phyloP scores from a whole-genome alignment of 805 yeast genomes.

The Metschnikowia corniflorae region DNA sequence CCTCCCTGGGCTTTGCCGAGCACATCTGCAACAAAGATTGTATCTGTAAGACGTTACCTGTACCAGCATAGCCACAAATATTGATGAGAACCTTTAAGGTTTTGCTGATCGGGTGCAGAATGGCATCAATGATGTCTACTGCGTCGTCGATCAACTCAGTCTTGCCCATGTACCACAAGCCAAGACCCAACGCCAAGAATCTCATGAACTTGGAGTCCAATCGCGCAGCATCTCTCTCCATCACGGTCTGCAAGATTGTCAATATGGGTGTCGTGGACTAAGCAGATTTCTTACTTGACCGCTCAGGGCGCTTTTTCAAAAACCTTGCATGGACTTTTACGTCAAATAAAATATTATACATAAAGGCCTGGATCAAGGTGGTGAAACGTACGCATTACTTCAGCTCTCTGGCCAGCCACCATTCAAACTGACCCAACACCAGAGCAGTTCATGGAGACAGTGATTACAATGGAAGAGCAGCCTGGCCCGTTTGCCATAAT shows the following conservation, averaged over 20 bases:
- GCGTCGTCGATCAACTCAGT: constrained; percentile 93
- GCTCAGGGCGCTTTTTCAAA: too few species aligned
- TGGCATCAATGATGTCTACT: constrained; percentile 87
- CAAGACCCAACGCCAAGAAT: constrained; percentile 88
- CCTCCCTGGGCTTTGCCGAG: constrained; percentile 56
- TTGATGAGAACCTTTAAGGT: constrained; percentile 86
- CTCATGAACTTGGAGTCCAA: constrained; percentile 83
- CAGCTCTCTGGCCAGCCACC: too few species aligned
- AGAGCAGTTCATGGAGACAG: too few species aligned
- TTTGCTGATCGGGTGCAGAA: constrained; percentile 90
- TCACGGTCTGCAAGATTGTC: constrained; percentile 82
- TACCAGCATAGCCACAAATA: constrained; percentile 94
- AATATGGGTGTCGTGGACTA: too few species aligned
- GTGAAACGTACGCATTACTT: too few species aligned
- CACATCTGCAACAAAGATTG: constrained; percentile 88
- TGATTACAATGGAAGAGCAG: too few species aligned
- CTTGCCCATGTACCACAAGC: constrained; percentile 88
- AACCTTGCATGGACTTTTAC: too few species aligned
- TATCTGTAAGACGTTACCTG: constrained; percentile 94
- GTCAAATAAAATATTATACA: too few species aligned
- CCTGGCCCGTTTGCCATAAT: too few species aligned
- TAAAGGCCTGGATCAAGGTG: too few species aligned
- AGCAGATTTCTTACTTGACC: too few species aligned
- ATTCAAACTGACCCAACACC: too few species aligned
- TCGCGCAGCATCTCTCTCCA: constrained; percentile 79